These are phyloP conservation scores for Globomyces pollinis-pini DNA, from an alignment of 192 early-diverging fungal species.

Conservation along the genomic window DNA sequence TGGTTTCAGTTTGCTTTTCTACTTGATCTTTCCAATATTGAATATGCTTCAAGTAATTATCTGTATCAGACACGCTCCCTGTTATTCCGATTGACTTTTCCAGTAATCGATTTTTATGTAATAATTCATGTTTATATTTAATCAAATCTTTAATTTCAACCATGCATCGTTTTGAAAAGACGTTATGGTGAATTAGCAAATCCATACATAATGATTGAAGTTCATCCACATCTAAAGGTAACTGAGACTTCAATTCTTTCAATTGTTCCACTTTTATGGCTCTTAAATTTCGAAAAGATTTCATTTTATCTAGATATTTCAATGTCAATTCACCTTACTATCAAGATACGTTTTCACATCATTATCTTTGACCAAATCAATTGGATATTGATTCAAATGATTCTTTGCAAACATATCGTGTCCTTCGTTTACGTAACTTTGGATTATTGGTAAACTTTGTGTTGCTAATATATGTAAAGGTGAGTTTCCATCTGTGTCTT, in stretches of 20 bases:
- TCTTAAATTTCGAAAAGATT: neutral
- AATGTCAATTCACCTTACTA: neutral
- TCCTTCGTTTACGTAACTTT: neutral
- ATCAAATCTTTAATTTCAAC: slow-evolving; percentile 30
- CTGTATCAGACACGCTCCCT: slow-evolving; percentile 28
- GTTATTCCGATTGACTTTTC: slow-evolving; percentile 16
- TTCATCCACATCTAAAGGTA: slow-evolving; percentile 19
- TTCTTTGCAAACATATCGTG: neutral
- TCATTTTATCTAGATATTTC: neutral
- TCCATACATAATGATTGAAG: slow-evolving; percentile 19
- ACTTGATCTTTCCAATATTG: slow-evolving; percentile 35
- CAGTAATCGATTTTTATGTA: slow-evolving; percentile 27
- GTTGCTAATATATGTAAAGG: neutral
- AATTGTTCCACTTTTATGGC: neutral
- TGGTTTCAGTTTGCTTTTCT: slow-evolving; percentile 28
- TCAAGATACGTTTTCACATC: neutral
- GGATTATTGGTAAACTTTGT: neutral
- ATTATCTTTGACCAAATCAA: neutral
- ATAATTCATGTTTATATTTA: slow-evolving; percentile 31
- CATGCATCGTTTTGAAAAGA: slow-evolving; percentile 33
- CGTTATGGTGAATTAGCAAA: slow-evolving; percentile 21
- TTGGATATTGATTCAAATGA: neutral
- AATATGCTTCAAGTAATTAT: slow-evolving; percentile 33
- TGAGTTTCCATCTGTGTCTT: too few species aligned
- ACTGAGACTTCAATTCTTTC: slow-evolving; percentile 5